Evolutionary conservation across 2,329 filamentous ascomycete genomes (phyloP).

Genomic region (Rhynchosporium secalis): DNA sequence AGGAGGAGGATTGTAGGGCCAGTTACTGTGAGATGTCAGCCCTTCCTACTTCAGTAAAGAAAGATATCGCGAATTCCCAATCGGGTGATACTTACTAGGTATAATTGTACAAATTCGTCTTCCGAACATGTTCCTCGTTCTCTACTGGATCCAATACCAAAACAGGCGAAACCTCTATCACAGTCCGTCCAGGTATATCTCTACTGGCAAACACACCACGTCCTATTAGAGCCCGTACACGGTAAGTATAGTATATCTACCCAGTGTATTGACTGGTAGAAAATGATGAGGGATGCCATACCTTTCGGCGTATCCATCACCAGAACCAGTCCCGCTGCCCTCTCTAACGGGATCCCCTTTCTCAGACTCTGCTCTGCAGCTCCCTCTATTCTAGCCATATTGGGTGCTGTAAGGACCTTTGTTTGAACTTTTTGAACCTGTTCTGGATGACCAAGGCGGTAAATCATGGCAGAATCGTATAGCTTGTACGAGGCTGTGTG

Average conservation of each 20-base stretch:
- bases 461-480: too few species aligned
- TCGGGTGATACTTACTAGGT: conserved; percentile 48
- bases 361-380: not conserved
- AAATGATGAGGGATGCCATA: conserved; percentile 31
- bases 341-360: conserved; percentile 41
- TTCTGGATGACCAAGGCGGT: too few species aligned
- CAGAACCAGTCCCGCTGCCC: conserved; percentile 46
- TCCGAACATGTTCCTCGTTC: conserved; percentile 49
- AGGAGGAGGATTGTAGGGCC: conserved; percentile 34
- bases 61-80: not conserved
- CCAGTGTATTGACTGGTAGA: not conserved
- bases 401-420: not conserved
- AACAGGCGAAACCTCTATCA: conserved; percentile 54
- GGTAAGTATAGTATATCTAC: not conserved
- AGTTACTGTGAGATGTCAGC: conserved; percentile 32
- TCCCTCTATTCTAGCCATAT: conserved; percentile 10
- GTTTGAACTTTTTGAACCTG: not conserved
- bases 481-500: too few species aligned
- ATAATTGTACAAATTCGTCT: conserved; percentile 55
- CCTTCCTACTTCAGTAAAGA: not conserved
- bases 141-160: conserved; percentile 50
- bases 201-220: conserved; percentile 52
- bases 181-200: conserved; percentile 48
- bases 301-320: conserved; percentile 53
- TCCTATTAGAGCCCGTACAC: conserved; percentile 41